Evolutionary conservation across 2,329 filamentous ascomycete genomes (phyloP).

Genomic region (Sporothrix variecibatus): DNA sequence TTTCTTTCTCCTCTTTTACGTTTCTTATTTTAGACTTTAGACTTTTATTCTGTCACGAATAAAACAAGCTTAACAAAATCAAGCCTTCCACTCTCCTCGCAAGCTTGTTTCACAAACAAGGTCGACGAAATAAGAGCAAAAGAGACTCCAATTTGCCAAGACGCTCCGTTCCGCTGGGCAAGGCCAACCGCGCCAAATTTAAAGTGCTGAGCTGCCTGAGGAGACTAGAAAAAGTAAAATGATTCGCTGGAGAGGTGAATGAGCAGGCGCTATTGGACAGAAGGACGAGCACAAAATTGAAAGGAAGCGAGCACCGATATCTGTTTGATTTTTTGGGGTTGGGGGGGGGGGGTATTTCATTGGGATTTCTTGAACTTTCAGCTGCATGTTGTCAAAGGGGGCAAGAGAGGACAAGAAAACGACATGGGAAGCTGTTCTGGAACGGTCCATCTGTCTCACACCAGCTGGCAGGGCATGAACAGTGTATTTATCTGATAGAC

Average conservation of each 20-base stretch:
- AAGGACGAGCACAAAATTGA: not conserved
- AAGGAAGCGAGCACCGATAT: not conserved
- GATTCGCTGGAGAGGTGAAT: not conserved
- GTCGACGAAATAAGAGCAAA: not conserved
- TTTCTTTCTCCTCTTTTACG: not conserved
- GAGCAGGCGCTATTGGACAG: not conserved
- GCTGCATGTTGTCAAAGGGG: not conserved
- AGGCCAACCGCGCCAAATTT: not conserved
- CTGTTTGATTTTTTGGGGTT: not conserved
- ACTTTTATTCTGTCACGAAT: not conserved
- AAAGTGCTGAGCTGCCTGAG: not conserved
- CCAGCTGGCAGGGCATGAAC: not conserved
- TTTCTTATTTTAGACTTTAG: not conserved
- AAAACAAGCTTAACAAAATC: not conserved
- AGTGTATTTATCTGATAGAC: not conserved
- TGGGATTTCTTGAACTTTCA: not conserved
- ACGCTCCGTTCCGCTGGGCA: not conserved
- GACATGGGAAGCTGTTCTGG: not conserved
- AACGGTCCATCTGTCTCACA: not conserved
- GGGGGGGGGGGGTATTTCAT: not conserved
- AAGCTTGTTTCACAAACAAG: conserved; percentile 8
- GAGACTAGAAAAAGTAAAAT: not conserved
- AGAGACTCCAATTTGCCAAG: conserved; percentile 6
- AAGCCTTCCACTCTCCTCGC: too few species aligned
- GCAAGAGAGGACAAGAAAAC: not conserved